A percentile compares a stretch with the other conserved stretches of the same genome.
Conservation (phyloP, 768 basidiomycete genomes). For the Calocera viscosa region DNA sequence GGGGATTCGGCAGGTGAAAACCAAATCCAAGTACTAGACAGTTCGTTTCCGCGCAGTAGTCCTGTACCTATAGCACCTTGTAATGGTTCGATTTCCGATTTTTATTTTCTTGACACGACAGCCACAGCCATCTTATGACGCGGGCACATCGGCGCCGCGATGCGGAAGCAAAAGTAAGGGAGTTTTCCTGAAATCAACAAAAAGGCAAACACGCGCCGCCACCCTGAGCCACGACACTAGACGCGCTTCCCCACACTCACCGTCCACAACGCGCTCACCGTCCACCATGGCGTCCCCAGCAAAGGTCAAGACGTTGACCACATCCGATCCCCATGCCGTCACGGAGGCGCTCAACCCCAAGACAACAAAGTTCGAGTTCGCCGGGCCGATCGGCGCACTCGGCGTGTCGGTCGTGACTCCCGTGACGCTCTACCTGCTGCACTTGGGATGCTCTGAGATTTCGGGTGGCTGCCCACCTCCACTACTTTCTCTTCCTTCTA, state of each 20-base stretch:
- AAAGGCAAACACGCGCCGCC: not conserved
- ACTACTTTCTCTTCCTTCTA: slow-evolving; percentile 31
- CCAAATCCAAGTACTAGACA: slow-evolving; percentile 1
- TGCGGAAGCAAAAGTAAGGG: not conserved
- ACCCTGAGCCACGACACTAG: not conserved
- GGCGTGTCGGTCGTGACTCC: slow-evolving; percentile 56
- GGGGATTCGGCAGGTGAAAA: slow-evolving; percentile 6
- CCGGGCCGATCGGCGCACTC: slow-evolving; percentile 66
- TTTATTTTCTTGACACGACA: not conserved
- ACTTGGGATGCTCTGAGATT: slow-evolving; percentile 61
- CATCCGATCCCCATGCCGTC: not conserved
- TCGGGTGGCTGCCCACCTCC: slow-evolving; percentile 56
- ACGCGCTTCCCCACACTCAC: not conserved
- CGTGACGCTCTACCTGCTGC: slow-evolving; percentile 55
- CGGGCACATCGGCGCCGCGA: not conserved
- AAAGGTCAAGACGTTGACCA: not conserved
- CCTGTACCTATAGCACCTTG: not conserved
- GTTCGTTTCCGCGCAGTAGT: not conserved
- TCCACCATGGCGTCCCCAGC: not conserved
- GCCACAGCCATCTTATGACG: not conserved
- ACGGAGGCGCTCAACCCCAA: slow-evolving; percentile 44
- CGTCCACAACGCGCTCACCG: not conserved
- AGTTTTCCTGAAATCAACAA: not conserved
- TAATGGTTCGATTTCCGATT: not conserved
- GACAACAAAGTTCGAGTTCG: slow-evolving; percentile 65